Evolutionary conservation across 2,329 filamentous ascomycete species (phyloP).

Genomic region (Cercospora zeina): DNA sequence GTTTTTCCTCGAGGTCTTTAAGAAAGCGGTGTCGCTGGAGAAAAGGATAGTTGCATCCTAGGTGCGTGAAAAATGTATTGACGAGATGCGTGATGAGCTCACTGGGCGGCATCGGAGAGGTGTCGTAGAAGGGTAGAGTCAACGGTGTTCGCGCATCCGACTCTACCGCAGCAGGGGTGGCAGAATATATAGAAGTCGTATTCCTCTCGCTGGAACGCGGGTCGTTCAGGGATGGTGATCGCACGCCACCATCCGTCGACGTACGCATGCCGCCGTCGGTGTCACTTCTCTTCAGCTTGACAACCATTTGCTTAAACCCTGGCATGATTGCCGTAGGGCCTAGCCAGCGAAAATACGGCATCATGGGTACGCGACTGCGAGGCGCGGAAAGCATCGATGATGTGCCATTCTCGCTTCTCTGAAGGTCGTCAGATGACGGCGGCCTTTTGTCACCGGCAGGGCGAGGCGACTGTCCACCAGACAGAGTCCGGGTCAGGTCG

Average conservation of each 20-base stretch:
- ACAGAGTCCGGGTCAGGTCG: constrained; percentile 20
- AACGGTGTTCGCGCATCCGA: constrained; percentile 48
- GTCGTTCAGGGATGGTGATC: constrained; percentile 35
- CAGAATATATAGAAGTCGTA: constrained; percentile 29
- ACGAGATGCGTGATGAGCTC: constrained; percentile 74
- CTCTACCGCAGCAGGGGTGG: constrained; percentile 34
- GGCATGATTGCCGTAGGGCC: constrained; percentile 88
- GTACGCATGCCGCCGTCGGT: constrained; percentile 62
- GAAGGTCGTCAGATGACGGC: constrained; percentile 16
- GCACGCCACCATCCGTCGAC: constrained; percentile 46
- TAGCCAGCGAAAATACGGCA: constrained; percentile 89
- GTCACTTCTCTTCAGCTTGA: constrained; percentile 67
- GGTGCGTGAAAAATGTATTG: constrained; percentile 75
- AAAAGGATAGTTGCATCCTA: constrained; percentile 86
- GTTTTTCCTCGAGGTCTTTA: constrained; percentile 75
- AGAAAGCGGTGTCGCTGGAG: constrained; percentile 71
- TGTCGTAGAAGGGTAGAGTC: constrained; percentile 71
- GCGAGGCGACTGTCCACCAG: constrained; percentile 22
- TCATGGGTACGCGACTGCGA: constrained; percentile 55
- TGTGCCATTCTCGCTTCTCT: constrained; percentile 18
- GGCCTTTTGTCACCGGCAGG: constrained; percentile 12
- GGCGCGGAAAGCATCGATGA: constrained; percentile 38
- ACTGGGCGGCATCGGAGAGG: constrained; percentile 68
- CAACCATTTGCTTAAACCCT: constrained; percentile 90
- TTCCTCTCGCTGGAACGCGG: constrained; percentile 24